phyloP scores from a whole-genome alignment of 2,329 filamentous ascomycete species.

The Lasiodiplodia hormozganensis region DNA sequence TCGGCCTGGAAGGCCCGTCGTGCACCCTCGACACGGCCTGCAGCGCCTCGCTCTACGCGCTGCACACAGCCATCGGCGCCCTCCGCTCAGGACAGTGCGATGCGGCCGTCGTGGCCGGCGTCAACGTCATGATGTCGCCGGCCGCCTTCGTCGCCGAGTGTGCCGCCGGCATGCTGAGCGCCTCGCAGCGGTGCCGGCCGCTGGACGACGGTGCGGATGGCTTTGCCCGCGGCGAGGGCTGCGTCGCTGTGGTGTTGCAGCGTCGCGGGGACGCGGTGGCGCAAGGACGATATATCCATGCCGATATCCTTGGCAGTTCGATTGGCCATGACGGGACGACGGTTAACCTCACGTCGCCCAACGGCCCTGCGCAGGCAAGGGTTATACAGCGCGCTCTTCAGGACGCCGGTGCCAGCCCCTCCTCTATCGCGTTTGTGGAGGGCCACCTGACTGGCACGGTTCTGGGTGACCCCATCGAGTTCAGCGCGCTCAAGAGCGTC shows the following conservation, averaged over 20 bases:
- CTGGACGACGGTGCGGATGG: constrained; percentile 38
- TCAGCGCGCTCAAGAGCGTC: constrained; percentile 55
- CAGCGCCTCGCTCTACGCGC: constrained; percentile 36
- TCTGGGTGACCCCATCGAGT: constrained; percentile 63
- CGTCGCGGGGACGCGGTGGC: neutral
- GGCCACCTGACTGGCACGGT: constrained; percentile 63
- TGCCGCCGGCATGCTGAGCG: constrained; percentile 31
- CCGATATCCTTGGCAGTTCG: neutral
- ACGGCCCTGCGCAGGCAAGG: no score
- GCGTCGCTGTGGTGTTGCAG: neutral
- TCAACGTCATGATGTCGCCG: constrained; percentile 10
- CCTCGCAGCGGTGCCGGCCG: constrained; percentile 32
- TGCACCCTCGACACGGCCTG: constrained; percentile 46
- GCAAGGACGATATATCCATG: neutral
- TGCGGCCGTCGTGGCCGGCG: constrained; percentile 29
- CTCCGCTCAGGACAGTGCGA: constrained; percentile 33
- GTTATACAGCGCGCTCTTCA: no score
- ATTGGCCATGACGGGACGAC: no score
- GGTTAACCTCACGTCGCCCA: no score
- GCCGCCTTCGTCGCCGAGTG: constrained; percentile 7
- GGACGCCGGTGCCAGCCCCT: no score
- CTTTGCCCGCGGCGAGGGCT: constrained; percentile 38
- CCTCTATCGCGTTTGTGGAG: constrained; percentile 46
- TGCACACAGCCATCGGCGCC: constrained; percentile 41
- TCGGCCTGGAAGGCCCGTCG: constrained; percentile 39